Evolutionary conservation across 2,329 filamentous ascomycete species (phyloP), one percentile per base, ranked within the genome.

Genomic region (Fusarium circinatum): DNA sequence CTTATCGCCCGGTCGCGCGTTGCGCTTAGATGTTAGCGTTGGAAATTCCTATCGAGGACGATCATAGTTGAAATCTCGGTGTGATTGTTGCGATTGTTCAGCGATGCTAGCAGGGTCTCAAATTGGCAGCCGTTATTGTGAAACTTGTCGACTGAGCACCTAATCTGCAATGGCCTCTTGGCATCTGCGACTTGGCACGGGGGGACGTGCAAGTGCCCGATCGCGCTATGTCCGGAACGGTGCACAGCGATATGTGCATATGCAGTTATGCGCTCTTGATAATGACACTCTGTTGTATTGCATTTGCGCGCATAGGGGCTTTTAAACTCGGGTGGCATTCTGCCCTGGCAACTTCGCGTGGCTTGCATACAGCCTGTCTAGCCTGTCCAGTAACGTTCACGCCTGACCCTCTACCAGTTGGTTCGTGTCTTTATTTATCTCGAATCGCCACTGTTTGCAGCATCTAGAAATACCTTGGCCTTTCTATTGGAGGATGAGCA

Each of bases 391-490:
- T 70, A n/a, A n/a, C 2, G 3, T 65, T 22, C 9, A 44, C 36
- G 14, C 32, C 52, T 59, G 60, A 60, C 67, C 67, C 67, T 70
- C 66, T 65, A 17, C n/a, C 26, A 49, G 39, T 38, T 24, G 36
- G 47, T 54, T 70, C 30, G 67, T 70, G 41, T 65, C 67, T 70
- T 70, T 70, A 70, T 70, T 70, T 70, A 64, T 51, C 42, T 54
- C 52, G 36, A 36, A 38, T 59, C 36, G 26, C 65, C 67, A 52
- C 45, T 54, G 59, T 22, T 61, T 63, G 47, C 54, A 55, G 58
- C 45, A 56, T 68, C 60, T 47, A 41, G 62, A 48, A 64, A 71
- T 60, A 62, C 41, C 34, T 18, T 7, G 14, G n/a, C 15, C 7
- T 10, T 39, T 22, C 57, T 22, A 70, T 70, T 70, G 67, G 67